A percentile compares a stretch with the other conserved stretches of the same genome.
Conservation (phyloP, 2,329 filamentous ascomycete genomes). For the Nannizziopsis arthrosporioides region DNA sequence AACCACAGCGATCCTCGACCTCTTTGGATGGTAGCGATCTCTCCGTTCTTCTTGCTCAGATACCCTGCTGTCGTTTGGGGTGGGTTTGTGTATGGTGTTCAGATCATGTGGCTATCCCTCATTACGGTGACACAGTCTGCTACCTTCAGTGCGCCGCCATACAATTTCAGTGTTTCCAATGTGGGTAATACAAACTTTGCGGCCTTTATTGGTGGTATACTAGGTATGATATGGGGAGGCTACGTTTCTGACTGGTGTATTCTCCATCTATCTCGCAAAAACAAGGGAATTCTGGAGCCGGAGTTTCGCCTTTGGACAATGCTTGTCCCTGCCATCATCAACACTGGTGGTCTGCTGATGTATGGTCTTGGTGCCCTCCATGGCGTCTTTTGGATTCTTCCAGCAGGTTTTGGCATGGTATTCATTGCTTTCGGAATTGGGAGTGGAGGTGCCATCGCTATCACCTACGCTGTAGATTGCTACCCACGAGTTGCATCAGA, state of each 20-base stretch:
- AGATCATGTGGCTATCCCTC: conserved; percentile 24
- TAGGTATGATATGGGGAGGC: conserved; percentile 27
- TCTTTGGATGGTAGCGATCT: conserved; percentile 23
- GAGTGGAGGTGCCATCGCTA: conserved; percentile 18
- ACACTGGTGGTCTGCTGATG: conserved; percentile 19
- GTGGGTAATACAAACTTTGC: conserved; percentile 22
- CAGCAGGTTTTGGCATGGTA: conserved; percentile 22
- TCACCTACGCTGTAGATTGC: conserved; percentile 22
- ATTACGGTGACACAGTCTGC: conserved; percentile 24
- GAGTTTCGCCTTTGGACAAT: conserved; percentile 35
- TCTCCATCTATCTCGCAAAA: conserved; percentile 26
- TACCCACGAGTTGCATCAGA: conserved; percentile 22
- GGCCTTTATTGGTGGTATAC: conserved; percentile 31
- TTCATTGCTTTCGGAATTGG: conserved; percentile 21
- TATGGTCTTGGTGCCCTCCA: conserved; percentile 23
- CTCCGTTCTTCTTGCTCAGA: conserved; percentile 21
- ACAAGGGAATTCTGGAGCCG: conserved; percentile 35
- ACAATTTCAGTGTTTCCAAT: conserved; percentile 21
- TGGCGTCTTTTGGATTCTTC: conserved; percentile 20
- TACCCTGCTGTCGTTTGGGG: conserved; percentile 23
- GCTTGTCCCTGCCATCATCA: conserved; percentile 19
- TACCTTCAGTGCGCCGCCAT: conserved; percentile 21
- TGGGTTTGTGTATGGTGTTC: conserved; percentile 22
- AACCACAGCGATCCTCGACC: conserved; percentile 12
- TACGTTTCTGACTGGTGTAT: conserved; percentile 30